These are phyloP conservation scores for Apostasia shenzhenica DNA, from an alignment of 106 monocot genomes.

Conservation along the genomic window DNA sequence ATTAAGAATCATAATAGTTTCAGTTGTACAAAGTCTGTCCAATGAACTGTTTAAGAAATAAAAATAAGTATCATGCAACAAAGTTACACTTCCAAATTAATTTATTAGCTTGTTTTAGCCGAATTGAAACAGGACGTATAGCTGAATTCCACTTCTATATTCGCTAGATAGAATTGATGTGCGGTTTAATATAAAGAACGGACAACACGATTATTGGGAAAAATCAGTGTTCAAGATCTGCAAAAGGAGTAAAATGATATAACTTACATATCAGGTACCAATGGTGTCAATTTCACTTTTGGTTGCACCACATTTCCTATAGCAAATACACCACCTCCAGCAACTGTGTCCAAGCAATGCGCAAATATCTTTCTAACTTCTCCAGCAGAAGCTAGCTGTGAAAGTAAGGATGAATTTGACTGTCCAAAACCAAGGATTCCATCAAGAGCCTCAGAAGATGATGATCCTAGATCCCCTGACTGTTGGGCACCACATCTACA, in stretches of 20 bases:
- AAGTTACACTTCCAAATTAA: no score
- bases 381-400: slow-evolving; percentile 71
- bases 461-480: slow-evolving; percentile 62
- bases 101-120: no score
- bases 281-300: slow-evolving; percentile 75
- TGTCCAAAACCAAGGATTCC: slow-evolving; percentile 95
- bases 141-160: no score
- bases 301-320: slow-evolving; percentile 81
- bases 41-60: no score
- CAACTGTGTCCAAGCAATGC: slow-evolving; percentile 78
- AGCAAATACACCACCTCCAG: slow-evolving; percentile 91
- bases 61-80: no score
- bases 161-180: no score
- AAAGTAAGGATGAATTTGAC: slow-evolving; percentile 75
- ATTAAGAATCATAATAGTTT: no score
- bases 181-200: no score
- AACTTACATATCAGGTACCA: slow-evolving; percentile 76
- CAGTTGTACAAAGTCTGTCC: no score
- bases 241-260: neutral
- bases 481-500: slow-evolving; percentile 15
- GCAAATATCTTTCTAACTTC: slow-evolving; percentile 82
- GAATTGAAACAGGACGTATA: no score
- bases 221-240: neutral
- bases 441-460: slow-evolving; percentile 55
- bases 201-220: neutral